A percentile compares a stretch with the other conserved stretches of the same genome.
These are phyloP conservation scores for Colletotrichum sp. DNA, from an alignment of 2,329 filamentous ascomycete species.

Conservation along the genomic window DNA sequence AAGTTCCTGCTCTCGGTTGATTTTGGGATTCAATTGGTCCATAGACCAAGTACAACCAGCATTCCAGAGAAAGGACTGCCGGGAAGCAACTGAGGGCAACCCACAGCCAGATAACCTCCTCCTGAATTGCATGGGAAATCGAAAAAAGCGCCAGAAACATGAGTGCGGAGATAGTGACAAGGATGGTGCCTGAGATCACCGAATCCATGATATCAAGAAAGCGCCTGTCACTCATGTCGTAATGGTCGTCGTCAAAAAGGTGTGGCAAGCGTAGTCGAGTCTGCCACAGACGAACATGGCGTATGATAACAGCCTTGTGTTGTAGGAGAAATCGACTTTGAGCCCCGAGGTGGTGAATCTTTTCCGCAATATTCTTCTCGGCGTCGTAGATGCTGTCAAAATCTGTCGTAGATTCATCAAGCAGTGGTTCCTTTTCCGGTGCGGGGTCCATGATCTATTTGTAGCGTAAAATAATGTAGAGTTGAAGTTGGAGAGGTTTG, in stretches of 20 bases:
- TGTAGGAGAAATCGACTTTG: neutral
- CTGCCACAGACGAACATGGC: neutral
- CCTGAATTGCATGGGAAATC: too few relatives aligned
- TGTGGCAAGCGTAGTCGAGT: neutral
- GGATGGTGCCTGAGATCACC: too few relatives aligned
- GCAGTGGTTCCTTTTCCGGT: neutral
- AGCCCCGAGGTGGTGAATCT: too few relatives aligned
- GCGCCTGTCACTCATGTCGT: too few relatives aligned
- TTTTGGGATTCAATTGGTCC: neutral
- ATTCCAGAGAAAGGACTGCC: neutral
- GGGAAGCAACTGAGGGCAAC: too few relatives aligned
- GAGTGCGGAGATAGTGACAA: neutral
- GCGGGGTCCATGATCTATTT: neutral
- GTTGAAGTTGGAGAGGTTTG: neutral
- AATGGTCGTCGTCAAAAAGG: neutral
- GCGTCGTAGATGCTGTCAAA: neutral
- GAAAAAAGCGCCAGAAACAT: neutral
- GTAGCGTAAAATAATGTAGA: accelerated
- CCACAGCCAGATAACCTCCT: too few relatives aligned
- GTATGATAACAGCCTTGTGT: neutral
- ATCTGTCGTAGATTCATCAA: neutral
- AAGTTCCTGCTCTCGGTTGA: too few relatives aligned
- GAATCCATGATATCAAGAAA: too few relatives aligned
- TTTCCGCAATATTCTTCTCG: neutral
- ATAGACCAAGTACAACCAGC: neutral